Base-by-base conservation (phyloP, 371 early-diverging fungal species). In the Rhizopus stolonifer region DNA sequence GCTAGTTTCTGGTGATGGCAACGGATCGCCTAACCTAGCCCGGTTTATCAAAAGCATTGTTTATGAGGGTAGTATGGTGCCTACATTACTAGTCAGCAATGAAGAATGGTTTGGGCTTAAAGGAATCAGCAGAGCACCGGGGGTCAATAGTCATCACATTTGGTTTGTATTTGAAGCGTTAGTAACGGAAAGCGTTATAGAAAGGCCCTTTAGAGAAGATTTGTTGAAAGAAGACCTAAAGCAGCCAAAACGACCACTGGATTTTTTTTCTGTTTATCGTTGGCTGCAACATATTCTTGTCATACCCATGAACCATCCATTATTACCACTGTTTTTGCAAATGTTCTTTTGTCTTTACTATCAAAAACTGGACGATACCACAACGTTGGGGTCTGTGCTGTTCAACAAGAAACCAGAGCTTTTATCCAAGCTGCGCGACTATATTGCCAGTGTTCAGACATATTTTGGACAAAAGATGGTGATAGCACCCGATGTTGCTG, bases 311-410 rank as follows among this genome's bases (percentile, higher is more conserved):
- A 63, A 77, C 14, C 82, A 87, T 49, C 75, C 77, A 8, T 49
- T 82, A 13, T 40, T 82, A 39, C 83, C 83, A 0, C 59, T 85
- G 10, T 77, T 73, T 45, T 67, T 79, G 49, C 87, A 89, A 54
- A 67, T 79, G 70, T 86, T 88, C 61, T 86, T 86, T 43, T 66
- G 72, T n/a, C 66, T 86, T 0, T 86, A 86, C 50, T 88, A 31
- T 23, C 53, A 38, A 46, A 32, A 1, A 9, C 14, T 52, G 19
- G 46, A 36, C n/a, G 24, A 48, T 6, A 61, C 77, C 15, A 45
- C 47, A 4, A 69, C 72, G 34, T 80, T 79, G 40, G 87, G 85
- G 0, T 60, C 56, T 50, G 50, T 78, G 8, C 83, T 82, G 49
- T 74, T 86, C 36, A 60, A 59, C 21, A 77, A 75, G 24, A 70